These are phyloP conservation scores for Cryphonectria japonica DNA, from an alignment of 2,329 filamentous ascomycete species.

Conservation along the genomic window DNA sequence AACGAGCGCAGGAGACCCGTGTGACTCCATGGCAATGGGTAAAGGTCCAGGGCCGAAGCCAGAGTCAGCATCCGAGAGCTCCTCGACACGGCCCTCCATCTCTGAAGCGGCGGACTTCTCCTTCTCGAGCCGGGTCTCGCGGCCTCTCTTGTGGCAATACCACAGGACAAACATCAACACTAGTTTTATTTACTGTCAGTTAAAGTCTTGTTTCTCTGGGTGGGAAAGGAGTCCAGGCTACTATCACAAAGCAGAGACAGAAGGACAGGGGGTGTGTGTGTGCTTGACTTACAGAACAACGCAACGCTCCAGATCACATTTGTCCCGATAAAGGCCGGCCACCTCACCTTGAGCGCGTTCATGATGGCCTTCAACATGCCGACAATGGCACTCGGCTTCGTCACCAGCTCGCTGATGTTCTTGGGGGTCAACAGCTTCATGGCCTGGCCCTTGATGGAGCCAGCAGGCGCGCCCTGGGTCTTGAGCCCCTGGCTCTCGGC, in stretches of 20 bases:
- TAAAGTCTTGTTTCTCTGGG: background rate
- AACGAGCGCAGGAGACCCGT: conserved; percentile 18
- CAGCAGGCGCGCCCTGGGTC: conserved; percentile 48
- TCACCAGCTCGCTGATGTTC: conserved; percentile 77
- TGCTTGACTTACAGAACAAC: conserved; percentile 72
- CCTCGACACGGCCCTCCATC: conserved; percentile 46
- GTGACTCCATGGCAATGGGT: conserved; percentile 21
- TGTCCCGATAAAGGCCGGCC: conserved; percentile 88
- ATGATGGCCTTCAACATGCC: conserved; percentile 89
- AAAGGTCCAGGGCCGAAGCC: conserved; percentile 6
- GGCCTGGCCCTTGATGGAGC: conserved; percentile 52
- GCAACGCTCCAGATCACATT: conserved; percentile 91
- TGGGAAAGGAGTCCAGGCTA: background rate
- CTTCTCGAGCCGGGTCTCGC: conserved; percentile 75
- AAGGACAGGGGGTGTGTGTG: too few relatives aligned
- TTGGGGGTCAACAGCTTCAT: conserved; percentile 72
- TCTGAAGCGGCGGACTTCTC: conserved; percentile 44
- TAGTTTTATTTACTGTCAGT: conserved; percentile 39
- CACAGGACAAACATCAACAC: conserved; percentile 93
- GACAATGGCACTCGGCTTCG: conserved; percentile 84
- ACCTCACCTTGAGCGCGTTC: conserved; percentile 81
- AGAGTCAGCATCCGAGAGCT: conserved; percentile 46
- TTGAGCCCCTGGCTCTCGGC: conserved; percentile 71
- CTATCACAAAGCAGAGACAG: background rate
- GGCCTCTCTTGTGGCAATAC: conserved; percentile 97